phyloP scores from a whole-genome alignment of 345 rosid genomes.

The Rhizophora mangle region DNA sequence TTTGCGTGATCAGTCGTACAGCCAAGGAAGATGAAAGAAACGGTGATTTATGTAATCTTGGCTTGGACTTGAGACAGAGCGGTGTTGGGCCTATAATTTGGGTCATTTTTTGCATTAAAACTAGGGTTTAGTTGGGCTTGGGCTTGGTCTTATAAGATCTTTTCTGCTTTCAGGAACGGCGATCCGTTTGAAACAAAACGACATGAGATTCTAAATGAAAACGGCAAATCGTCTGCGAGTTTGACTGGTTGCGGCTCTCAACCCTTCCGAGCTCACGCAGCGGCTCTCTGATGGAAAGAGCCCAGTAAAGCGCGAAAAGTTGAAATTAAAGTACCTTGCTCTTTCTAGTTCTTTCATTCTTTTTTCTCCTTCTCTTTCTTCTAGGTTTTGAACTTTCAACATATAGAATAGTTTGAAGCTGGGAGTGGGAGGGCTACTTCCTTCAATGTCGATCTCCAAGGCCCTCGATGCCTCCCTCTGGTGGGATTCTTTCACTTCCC shows the following conservation, averaged over 20 bases:
- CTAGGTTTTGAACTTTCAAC: constrained; percentile 29
- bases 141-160: too few relatives aligned
- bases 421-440: not conserved
- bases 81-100: too few relatives aligned
- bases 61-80: too few relatives aligned
- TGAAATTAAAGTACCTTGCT: not conserved
- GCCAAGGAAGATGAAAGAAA: too few relatives aligned
- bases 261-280: constrained; percentile 11
- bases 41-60: too few relatives aligned
- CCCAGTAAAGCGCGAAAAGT: constrained; percentile 16
- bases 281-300: not conserved
- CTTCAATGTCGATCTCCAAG: constrained; percentile 48
- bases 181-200: too few relatives aligned
- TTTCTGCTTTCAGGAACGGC: too few relatives aligned
- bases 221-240: too few relatives aligned
- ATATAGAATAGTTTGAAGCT: not conserved
- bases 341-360: not conserved
- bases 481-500: constrained; percentile 76
- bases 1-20: too few relatives aligned
- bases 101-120: too few relatives aligned
- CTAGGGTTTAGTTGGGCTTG: too few relatives aligned
- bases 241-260: constrained; percentile 6
- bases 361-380: not conserved
- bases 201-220: too few relatives aligned
- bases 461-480: constrained; percentile 65